These are phyloP conservation scores for Malania oleifera DNA, from an alignment of 164 flowering plant species.

Conservation along the genomic window DNA sequence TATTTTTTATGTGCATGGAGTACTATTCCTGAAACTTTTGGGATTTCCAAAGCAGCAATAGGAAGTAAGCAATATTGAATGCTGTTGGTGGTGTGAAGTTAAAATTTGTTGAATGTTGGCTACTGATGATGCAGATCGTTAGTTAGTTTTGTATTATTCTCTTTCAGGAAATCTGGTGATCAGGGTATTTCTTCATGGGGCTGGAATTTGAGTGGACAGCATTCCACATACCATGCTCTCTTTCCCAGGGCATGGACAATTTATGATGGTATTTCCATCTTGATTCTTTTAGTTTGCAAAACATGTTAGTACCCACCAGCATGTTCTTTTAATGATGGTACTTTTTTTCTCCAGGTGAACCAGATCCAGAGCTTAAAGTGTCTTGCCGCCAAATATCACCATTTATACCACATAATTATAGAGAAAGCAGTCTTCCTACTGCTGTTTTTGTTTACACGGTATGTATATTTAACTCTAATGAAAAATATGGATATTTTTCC, in stretches of 20 bases:
- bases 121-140: neutral
- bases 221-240: conserved; percentile 93
- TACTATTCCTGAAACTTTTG: no score
- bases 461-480: conserved; percentile 15
- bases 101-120: no score
- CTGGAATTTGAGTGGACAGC: conserved; percentile 96
- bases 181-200: conserved; percentile 96
- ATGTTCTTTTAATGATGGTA: neutral
- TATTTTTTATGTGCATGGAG: no score
- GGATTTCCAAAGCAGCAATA: no score
- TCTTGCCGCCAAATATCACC: conserved; percentile 99
- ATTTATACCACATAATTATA: conserved; percentile 90
- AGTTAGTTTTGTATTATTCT: conserved; percentile 5
- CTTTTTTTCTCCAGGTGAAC: conserved; percentile 64
- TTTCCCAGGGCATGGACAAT: conserved; percentile 99
- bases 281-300: neutral
- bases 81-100: no score
- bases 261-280: conserved; percentile 64
- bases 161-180: conserved; percentile 62
- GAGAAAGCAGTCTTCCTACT: conserved; percentile 92
- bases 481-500: neutral
- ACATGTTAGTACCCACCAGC: neutral
- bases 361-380: conserved; percentile 91
- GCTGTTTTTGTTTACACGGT: conserved; percentile 98
- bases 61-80: no score